Base-by-base conservation (phyloP, 768 basidiomycete species). In the Sporobolomyces phaffii region DNA sequence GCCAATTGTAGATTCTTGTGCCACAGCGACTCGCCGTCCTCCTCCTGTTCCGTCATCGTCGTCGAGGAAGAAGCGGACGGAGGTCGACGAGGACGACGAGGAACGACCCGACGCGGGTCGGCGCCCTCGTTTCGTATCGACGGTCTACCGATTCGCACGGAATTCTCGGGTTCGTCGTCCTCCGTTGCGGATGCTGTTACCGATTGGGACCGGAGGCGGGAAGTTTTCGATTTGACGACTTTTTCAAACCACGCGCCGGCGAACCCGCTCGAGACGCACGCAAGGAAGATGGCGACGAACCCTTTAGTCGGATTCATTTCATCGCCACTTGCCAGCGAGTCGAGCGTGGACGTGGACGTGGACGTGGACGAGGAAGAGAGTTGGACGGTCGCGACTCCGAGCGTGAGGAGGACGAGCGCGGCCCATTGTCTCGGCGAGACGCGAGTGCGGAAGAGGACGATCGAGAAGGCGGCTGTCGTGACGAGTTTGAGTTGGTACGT, bases 211-310 rank as follows among this genome's bases (percentile, higher is more conserved):
- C n/a, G n/a, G n/a, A n/a, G n/a, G n/a, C n/a, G n/a, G n/a, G n/a
- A n/a, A n/a, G n/a, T n/a, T n/a, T n/a, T n/a, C 10, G 36, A 36
- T 22, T 94, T 96, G 66, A 92, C 80, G 41, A 91, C 90, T 86
- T 91, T 91, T 79, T 98, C 93, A 72, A 98, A 96, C 79, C 94
- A 98, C 22, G 92, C 91, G 5, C 93, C 93, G 0, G 93, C 93
- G 45, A 98, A 84, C 28, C 92, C 93, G 0, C 90, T 92, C 0
- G 91, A 93, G 75, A 94, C 84, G 79, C 93, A 96, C 0, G 94
- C 92, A 8, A 87, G 84, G 15, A 85, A 81, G 56, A 98, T 91
- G 0, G 92, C 92, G 58, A 87, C 76, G 79, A 98, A 92, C 0
- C 93, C 93, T 70, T 85, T 88, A 62, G 87, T 75, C 3, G 86